A percentile compares a stretch with the other conserved stretches of the same genome.
phyloP scores from a whole-genome alignment of 108 stramenopile species.

The Pseudonitzschia multiseries region DNA sequence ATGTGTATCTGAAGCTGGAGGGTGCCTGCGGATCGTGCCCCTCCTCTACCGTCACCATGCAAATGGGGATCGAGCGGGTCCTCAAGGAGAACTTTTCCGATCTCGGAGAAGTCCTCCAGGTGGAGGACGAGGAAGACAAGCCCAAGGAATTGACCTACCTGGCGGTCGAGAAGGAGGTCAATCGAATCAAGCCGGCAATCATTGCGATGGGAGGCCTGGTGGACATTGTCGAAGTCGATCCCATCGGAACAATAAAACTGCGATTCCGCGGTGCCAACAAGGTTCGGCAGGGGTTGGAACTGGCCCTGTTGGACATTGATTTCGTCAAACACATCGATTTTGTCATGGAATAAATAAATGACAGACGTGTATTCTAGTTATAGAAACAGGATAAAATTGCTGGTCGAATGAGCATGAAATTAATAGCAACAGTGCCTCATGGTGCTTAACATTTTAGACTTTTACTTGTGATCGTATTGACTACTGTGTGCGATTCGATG shows the following conservation, averaged over 20 bases:
- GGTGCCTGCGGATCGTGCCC: slow-evolving; percentile 89
- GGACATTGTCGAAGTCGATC: slow-evolving; percentile 62
- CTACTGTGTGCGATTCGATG: no score
- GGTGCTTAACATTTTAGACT: no score
- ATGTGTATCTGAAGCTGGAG: slow-evolving; percentile 83
- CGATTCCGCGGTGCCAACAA: slow-evolving; percentile 74
- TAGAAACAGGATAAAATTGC: no score
- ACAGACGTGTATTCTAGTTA: no score
- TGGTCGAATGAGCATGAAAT: no score
- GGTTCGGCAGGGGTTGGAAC: slow-evolving; percentile 74
- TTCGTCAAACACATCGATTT: slow-evolving; percentile 80
- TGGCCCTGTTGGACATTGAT: slow-evolving; percentile 79
- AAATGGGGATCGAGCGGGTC: slow-evolving; percentile 96
- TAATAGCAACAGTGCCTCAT: no score
- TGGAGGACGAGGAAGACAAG: slow-evolving; percentile 44
- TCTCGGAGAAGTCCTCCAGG: slow-evolving; percentile 82
- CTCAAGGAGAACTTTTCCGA: slow-evolving; percentile 77
- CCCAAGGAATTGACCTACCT: slow-evolving; percentile 58
- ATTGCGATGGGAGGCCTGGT: slow-evolving; percentile 83
- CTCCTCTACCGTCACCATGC: slow-evolving; percentile 94
- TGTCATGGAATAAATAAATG: slow-evolving; percentile 28
- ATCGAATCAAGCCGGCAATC: slow-evolving; percentile 72
- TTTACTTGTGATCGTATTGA: no score
- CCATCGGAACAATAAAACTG: slow-evolving; percentile 71
- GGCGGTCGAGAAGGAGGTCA: slow-evolving; percentile 67